These are phyloP conservation scores for Metarhizium anisopliae DNA, from an alignment of 2,329 filamentous ascomycete species.

Conservation along the genomic window DNA sequence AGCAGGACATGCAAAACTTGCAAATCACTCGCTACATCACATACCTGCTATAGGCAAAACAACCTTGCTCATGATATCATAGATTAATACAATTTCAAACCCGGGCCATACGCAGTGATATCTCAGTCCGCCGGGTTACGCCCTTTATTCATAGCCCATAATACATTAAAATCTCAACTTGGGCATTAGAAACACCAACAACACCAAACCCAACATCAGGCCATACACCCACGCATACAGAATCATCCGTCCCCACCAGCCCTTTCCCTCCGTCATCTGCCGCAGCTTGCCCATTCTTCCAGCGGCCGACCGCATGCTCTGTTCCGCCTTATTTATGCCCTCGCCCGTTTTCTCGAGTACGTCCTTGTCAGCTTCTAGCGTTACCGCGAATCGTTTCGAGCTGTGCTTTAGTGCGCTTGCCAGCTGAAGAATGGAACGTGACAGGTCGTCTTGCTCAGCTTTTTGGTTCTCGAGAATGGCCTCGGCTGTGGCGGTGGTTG, in stretches of 20 bases:
- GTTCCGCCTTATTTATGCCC: constrained; percentile 68
- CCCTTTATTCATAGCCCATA: neutral
- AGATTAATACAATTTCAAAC: neutral
- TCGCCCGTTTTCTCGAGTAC: constrained; percentile 62
- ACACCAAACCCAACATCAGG: constrained; percentile 66
- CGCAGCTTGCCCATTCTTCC: constrained; percentile 68
- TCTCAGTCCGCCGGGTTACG: neutral
- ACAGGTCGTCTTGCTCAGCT: constrained; percentile 73
- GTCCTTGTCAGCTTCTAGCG: constrained; percentile 64
- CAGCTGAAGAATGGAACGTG: constrained; percentile 71
- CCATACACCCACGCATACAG: constrained; percentile 79
- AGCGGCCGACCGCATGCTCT: constrained; percentile 67
- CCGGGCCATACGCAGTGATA: neutral
- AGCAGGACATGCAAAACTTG: neutral
- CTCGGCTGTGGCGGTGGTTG: constrained; percentile 51
- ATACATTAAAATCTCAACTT: constrained; percentile 69
- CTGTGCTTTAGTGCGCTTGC: constrained; percentile 69
- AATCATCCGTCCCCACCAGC: constrained; percentile 77
- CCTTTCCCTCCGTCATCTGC: constrained; percentile 78
- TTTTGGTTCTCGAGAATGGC: constrained; percentile 68
- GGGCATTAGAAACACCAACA: constrained; percentile 78
- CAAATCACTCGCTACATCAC: neutral
- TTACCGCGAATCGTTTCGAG: constrained; percentile 60
- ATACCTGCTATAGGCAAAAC: neutral
- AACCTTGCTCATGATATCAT: neutral